Conservation (phyloP, 2,329 filamentous ascomycete genomes). For the Cordyceps tenuipes region DNA sequence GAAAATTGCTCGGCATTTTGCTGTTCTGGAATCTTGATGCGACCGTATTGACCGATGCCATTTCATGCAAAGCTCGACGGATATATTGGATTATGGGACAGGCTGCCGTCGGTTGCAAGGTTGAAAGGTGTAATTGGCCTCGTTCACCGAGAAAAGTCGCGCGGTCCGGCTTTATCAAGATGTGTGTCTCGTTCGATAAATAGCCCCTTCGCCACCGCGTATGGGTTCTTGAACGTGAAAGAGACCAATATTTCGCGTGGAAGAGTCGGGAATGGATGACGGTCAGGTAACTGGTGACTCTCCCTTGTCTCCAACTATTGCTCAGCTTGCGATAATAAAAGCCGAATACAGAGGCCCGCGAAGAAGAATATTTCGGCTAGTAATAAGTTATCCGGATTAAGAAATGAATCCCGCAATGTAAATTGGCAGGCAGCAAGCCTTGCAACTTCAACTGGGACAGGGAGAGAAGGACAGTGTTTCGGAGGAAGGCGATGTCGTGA, state of each 20-base stretch:
- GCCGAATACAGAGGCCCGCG: too few relatives aligned
- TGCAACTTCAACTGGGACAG: too few relatives aligned
- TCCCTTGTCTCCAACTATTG: background rate
- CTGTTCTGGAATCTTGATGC: background rate
- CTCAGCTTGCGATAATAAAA: background rate
- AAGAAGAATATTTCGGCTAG: background rate
- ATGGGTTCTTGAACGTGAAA: background rate
- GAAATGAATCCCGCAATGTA: background rate
- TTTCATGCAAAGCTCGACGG: background rate
- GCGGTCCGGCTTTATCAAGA: background rate
- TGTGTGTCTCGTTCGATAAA: background rate
- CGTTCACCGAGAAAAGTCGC: background rate
- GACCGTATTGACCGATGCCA: background rate
- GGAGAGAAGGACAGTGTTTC: background rate
- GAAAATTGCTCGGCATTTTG: constrained; percentile 1
- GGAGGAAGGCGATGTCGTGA: background rate
- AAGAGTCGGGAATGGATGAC: background rate
- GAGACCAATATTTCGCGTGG: background rate
- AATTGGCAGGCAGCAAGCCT: background rate
- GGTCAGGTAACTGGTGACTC: background rate
- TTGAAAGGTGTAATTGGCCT: background rate
- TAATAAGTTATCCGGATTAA: background rate
- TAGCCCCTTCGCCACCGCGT: background rate
- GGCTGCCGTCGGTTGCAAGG: background rate
- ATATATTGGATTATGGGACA: background rate